These are phyloP conservation scores for Agaricus bisporus DNA, from an alignment of 768 basidiomycete species.

Conservation along the genomic window DNA sequence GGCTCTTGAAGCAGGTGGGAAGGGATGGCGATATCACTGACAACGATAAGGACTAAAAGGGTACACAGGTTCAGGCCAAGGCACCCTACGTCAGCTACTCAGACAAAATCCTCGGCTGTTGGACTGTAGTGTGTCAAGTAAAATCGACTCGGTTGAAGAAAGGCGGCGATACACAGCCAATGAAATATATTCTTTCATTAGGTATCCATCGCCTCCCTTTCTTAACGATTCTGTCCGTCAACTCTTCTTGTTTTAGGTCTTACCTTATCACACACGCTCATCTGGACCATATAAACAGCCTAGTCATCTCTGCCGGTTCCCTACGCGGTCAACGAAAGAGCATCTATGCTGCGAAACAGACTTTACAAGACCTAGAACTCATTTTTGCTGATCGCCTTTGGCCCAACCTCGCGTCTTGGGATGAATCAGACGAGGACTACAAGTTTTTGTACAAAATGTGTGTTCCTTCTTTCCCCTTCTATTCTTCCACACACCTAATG, in stretches of 20 bases:
- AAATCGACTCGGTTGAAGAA: conserved; percentile 14
- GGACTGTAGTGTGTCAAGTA: conserved; percentile 19
- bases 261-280: conserved; percentile 88
- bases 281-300: conserved; percentile 81
- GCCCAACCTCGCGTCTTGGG: conserved; percentile 79
- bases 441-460: conserved; percentile 63
- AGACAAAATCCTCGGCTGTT: conserved; percentile 52
- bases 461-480: conserved; percentile 21
- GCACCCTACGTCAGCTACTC: conserved; percentile 64
- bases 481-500: conserved; percentile 1
- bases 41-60: neutral
- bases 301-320: conserved; percentile 82
- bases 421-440: conserved; percentile 51
- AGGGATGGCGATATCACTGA: neutral
- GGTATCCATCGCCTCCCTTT: conserved; percentile 23
- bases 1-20: conserved; percentile 81
- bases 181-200: conserved; percentile 50
- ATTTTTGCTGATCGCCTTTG: conserved; percentile 77
- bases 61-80: conserved; percentile 73
- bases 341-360: conserved; percentile 54
- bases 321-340: conserved; percentile 54
- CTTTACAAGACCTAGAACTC: conserved; percentile 61
- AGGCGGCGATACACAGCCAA: conserved; percentile 30
- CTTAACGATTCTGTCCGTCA: conserved; percentile 2
- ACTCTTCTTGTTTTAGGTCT: conserved; percentile 39